Evolutionary conservation across 768 basidiomycete species (phyloP).

Genomic region (Auricularia heimuer): DNA sequence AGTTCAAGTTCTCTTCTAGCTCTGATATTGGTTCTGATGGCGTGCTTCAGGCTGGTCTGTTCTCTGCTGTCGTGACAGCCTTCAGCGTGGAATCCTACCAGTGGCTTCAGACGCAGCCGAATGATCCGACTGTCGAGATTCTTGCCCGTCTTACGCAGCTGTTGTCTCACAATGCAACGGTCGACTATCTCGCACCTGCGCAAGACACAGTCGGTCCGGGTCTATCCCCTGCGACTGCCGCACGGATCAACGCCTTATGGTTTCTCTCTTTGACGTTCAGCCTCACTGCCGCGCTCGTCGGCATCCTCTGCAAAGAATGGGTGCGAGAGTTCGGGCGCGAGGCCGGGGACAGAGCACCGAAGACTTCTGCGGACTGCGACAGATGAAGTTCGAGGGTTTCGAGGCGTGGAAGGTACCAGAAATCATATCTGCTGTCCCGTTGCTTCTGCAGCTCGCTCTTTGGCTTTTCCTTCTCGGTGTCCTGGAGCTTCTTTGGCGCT

Average conservation of each 20-base stretch:
- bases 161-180: neutral
- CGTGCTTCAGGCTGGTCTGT: constrained; percentile 5
- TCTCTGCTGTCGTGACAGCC: constrained; percentile 18
- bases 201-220: neutral
- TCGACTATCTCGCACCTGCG: neutral
- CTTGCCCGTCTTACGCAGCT: neutral
- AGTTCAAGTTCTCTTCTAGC: no score
- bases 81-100: constrained; percentile 16
- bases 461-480: constrained; percentile 14
- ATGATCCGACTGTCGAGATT: constrained; percentile 3
- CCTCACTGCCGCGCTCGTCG: constrained; percentile 16
- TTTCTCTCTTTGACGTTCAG: constrained; percentile 17
- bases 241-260: constrained; percentile 27
- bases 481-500: constrained; percentile 9
- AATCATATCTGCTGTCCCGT: constrained; percentile 15
- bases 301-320: constrained; percentile 23
- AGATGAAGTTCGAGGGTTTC: constrained; percentile 14
- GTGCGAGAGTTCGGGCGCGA: constrained; percentile 10
- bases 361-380: constrained; percentile 12
- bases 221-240: constrained; percentile 25
- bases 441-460: constrained; percentile 13
- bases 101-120: constrained; percentile 10
- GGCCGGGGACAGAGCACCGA: constrained; percentile 4
- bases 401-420: constrained; percentile 15
- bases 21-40: neutral